Evolutionary conservation across 441 rosid genomes (phyloP), one percentile per base, ranked within the genome.

Genomic region (Lepidium campestre): DNA sequence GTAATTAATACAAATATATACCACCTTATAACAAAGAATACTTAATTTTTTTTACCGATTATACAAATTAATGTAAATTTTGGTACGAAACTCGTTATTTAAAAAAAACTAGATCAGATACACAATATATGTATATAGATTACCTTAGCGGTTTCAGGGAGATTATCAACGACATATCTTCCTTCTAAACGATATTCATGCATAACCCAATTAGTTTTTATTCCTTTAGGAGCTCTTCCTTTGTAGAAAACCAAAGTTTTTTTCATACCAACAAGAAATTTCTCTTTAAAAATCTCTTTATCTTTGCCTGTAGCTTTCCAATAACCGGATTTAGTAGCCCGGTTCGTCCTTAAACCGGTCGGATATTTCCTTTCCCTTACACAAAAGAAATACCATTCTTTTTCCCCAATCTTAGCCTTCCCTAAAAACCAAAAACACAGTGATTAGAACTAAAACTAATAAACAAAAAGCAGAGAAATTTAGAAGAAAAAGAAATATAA

Each of bases 221-320:
- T 80, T 8, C 92, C 92, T 71, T 67, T 82, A 5, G 92, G 92
- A 15, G 92, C 89, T 74, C 92, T 84, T 45, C 85, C 98, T 53
- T 82, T 71, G 78, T 93, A 90, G 70, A 93, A 93, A 58, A 93
- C 98, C 49, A 93, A 81, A 3, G 96, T 93, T 47, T 93, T 90
- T 77, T 88, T 93, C 98, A 93, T 93, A 22, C 98, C 98, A 34
- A 93, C 94, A 22, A 90, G 80, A 3, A 84, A 54, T 66, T 85
- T 92, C 2, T 83, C 93, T 65, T 72, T 82, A 50, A 80, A 77
- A 31, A 92, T 92, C 75, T 86, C 93, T 57, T 82, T 92, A 49
- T 92, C 98, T 79, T 90, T 92, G 0, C 98, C 96, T 0, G 98
- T 92, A 35, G 98, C 98, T 64, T 92, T 92, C 98, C 98, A 90